Evolutionary conservation across 2,329 filamentous ascomycete species (phyloP), one percentile per base, ranked within the genome.

Genomic region (Fusarium tanahbumbuense): DNA sequence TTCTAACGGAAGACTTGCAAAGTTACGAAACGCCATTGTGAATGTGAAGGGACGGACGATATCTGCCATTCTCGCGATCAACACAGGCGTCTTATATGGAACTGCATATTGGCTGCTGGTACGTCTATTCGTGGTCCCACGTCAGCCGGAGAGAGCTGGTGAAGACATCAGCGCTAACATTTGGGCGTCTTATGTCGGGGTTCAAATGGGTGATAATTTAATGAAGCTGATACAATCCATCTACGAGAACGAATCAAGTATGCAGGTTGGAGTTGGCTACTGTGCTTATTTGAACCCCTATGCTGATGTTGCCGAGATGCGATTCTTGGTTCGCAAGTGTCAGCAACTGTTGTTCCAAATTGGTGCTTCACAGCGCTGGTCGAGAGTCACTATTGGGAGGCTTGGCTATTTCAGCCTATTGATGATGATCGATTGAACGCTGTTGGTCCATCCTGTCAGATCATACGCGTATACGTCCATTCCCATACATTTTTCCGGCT

Each of bases 21-120:
- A 75, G 37, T 60, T 48, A 25, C 48, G 60, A 20, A 75, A 76
- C 6, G 68, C n/a, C 73, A 75, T 75, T 46, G 12, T 11, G n/a
- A 34, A 40, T 15, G 12, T 23, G n/a, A 12, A 25, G 5, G 13
- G 15, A 41, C 16, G 5, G 34, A 22, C 16, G 6, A 18, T 27
- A 15, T 41, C 6, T 16, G 10, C 13, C 8, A 7, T 22, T 25
- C 12, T 41, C n/a, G 1, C 16, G 18, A 6, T 42, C 20, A n/a
- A 7, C 32, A 12, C 8, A 15, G 8, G 4, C 22, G 4, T 34
- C 8, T 10, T 47, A 20, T 54, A 11, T 54, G 60, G 25, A 3
- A 34, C 18, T 28, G 27, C 20, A 18, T 25, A 11, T 28, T 46
- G 16, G 30, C 23, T 15, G 11, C 4, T 7, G 12, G 28, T 13